Evolutionary conservation across 2,329 filamentous ascomycete species (phyloP), one percentile per base, ranked within the genome.

Genomic region (Penicillium hesseltinei): DNA sequence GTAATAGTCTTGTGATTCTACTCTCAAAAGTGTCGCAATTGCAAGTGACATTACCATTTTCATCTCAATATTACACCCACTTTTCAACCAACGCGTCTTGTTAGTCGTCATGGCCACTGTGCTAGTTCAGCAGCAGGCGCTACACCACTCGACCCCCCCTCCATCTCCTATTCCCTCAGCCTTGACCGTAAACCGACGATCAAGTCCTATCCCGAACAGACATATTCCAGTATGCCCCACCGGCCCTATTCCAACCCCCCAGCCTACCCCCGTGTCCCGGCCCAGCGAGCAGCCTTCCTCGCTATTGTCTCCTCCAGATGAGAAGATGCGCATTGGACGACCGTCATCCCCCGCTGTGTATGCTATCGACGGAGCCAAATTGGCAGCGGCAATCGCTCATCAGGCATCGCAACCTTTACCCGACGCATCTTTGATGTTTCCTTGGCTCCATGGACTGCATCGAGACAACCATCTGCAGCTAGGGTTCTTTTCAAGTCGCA

Each of bases 381-480:
- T 97, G 43, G 85, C 86, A 11, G 81, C 85, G 45, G 91, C 93
- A 1, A 71, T 97, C 35, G 86, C 95, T 62, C 85, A 92, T 67
- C 79, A 86, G 58, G 84, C 93, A 3, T 83, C 86, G 2, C 91
- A 96, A 69, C 88, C 92, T 1, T 80, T 97, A 25, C 93, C 94
- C 7, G 87, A 93, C 55, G 87, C 94, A 0, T 84, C 88, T n/a
- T 82, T 87, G 59, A 90, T 97, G 60, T 99, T 97, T 69, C 94
- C 94, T 2, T 99, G 94, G 94, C 81, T 97, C 25, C 94, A 99
- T 76, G 94, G 94, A 25, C 78, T 97, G 40, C 92, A 97, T 69
- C 88, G 90, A 0, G 85, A 89, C 60, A 99, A 99, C 70, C 87
- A 91, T 59, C 83, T 96, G 53, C 94, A 99, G 70, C 83, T 94